phyloP scores from a whole-genome alignment of 1,139 yeast genomes.

The Debaryomycetaceae sp. region DNA sequence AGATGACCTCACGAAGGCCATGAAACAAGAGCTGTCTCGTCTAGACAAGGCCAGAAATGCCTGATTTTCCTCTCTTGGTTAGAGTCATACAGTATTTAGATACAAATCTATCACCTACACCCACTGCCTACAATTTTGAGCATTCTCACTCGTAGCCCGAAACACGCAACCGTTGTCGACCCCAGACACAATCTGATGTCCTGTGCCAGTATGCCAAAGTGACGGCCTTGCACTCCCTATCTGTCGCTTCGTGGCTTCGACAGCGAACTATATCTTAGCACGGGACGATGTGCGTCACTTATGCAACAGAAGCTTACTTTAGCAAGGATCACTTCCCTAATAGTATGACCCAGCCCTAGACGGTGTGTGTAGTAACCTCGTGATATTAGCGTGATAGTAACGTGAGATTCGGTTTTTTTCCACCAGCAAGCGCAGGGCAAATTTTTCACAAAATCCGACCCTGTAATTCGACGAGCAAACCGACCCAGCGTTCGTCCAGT shows the following conservation, averaged over 20 bases:
- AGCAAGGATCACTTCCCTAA: neutral
- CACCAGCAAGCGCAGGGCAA: neutral
- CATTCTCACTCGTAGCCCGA: too few relatives aligned
- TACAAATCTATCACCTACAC: too few relatives aligned
- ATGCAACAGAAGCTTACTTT: neutral
- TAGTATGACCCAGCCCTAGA: neutral
- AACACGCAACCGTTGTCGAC: too few relatives aligned
- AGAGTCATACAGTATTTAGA: neutral
- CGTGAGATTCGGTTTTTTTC: neutral
- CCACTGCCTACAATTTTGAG: too few relatives aligned
- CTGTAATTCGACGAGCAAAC: neutral
- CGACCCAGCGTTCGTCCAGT: neutral
- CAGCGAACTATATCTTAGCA: neutral
- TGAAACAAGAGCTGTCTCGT: constrained; percentile 42
- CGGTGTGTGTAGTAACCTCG: neutral
- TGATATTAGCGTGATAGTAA: neutral
- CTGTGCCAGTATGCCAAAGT: too few relatives aligned
- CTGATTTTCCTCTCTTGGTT: neutral
- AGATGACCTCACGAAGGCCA: constrained; percentile 42
- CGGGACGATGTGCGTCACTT: neutral
- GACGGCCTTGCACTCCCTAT: too few relatives aligned
- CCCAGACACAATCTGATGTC: too few relatives aligned
- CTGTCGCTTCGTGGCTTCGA: too few relatives aligned
- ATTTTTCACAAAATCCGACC: neutral
- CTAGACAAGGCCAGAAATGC: constrained; percentile 9